Conservation (phyloP, 768 basidiomycete species). For the Podaxis carcinomalis region DNA sequence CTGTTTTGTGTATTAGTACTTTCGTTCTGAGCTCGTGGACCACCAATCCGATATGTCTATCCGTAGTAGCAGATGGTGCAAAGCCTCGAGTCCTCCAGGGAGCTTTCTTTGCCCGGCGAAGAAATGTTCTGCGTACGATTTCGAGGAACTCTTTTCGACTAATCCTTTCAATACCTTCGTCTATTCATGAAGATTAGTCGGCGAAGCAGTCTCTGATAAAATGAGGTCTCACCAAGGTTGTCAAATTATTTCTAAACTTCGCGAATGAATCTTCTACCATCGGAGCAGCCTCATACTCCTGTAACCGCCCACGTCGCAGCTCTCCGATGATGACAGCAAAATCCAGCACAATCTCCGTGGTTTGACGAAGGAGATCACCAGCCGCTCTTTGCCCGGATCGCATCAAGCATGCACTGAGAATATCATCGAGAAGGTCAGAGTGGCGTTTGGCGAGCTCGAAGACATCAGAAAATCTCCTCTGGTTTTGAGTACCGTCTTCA, state of each 20-base stretch:
- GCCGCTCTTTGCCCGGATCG: constrained; percentile 62
- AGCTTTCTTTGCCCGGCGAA: constrained; percentile 29
- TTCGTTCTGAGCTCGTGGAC: constrained; percentile 22
- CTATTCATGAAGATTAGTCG: constrained; percentile 28
- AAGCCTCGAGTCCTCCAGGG: constrained; percentile 47
- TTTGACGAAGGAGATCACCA: constrained; percentile 59
- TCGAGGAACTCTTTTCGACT: constrained; percentile 44
- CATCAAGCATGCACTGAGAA: constrained; percentile 72
- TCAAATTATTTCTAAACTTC: constrained; percentile 53
- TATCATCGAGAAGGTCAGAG: constrained; percentile 65
- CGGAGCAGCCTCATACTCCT: constrained; percentile 64
- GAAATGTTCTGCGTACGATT: constrained; percentile 18
- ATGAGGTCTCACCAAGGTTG: constrained; percentile 45
- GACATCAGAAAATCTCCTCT: constrained; percentile 54
- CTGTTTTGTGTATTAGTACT: not conserved
- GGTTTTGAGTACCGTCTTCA: not conserved
- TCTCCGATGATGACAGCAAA: constrained; percentile 65
- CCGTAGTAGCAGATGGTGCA: constrained; percentile 51
- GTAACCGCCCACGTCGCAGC: constrained; percentile 43
- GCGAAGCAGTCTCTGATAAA: not conserved
- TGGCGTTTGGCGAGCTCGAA: constrained; percentile 69
- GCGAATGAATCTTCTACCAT: constrained; percentile 49
- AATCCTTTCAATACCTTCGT: constrained; percentile 49
- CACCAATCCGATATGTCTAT: constrained; percentile 61
- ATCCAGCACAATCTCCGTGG: constrained; percentile 63